Percentiles rank a stretch among this genome's conserved stretches.
These are phyloP conservation scores for Ogataea thermomethanolica DNA, from an alignment of 805 yeast genomes.

Conservation along the genomic window DNA sequence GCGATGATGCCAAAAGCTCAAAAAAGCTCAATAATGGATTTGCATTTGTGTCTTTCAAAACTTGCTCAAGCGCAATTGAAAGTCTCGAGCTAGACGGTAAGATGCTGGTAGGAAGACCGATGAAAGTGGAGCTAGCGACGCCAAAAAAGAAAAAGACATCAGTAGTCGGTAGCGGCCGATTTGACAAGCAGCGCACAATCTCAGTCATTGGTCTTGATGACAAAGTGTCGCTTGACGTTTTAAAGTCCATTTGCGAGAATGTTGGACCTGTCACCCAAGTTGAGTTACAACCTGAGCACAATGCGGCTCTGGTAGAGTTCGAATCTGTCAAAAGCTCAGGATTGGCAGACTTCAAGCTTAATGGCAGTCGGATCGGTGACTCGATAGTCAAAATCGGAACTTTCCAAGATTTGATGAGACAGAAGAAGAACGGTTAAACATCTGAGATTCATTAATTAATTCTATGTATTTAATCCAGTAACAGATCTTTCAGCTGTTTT, in stretches of 20 bases:
- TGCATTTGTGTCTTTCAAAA: conserved; percentile 56
- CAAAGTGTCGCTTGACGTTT: conserved; percentile 36
- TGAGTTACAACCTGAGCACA: conserved; percentile 42
- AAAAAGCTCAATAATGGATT: conserved; percentile 51
- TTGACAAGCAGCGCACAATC: conserved; percentile 19
- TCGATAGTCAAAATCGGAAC: conserved; percentile 30
- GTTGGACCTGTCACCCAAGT: conserved; percentile 41
- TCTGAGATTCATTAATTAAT: background rate
- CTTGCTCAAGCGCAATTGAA: conserved; percentile 40
- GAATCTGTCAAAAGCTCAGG: conserved; percentile 46
- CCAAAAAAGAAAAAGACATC: conserved; percentile 9
- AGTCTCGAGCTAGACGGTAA: conserved; percentile 43
- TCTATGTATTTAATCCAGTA: conserved; percentile 24
- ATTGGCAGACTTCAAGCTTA: conserved; percentile 41
- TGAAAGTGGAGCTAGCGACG: conserved; percentile 49
- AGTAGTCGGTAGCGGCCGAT: conserved; percentile 1
- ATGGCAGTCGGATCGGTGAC: conserved; percentile 38
- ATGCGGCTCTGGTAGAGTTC: conserved; percentile 51
- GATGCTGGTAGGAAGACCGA: conserved; percentile 42
- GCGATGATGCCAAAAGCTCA: conserved; percentile 26
- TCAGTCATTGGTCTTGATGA: conserved; percentile 32
- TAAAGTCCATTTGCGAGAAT: conserved; percentile 30
- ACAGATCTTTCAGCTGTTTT: conserved; percentile 46
- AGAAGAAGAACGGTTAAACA: background rate
- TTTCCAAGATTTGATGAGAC: conserved; percentile 29